These are phyloP conservation scores for Circinella minor DNA, from an alignment of 371 early-diverging fungal species.

Conservation along the genomic window DNA sequence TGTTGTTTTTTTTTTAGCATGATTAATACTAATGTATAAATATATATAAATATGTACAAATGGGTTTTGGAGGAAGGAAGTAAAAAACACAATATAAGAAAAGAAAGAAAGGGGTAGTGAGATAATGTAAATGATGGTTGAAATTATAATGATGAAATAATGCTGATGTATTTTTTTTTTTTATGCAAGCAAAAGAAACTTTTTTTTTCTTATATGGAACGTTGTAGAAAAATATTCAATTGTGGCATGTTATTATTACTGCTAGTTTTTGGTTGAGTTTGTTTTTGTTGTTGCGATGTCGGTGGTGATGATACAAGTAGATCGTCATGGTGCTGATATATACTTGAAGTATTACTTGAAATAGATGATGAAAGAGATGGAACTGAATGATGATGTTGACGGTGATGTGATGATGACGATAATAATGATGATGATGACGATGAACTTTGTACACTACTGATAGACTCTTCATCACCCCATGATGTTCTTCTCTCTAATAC, in stretches of 20 bases:
- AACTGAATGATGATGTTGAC: neutral
- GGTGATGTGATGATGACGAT: neutral
- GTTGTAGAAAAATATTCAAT: neutral
- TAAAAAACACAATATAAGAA: too few species aligned
- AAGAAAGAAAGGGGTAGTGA: too few species aligned
- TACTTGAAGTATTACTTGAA: constrained; percentile 5
- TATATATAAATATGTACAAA: too few species aligned
- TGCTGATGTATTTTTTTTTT: too few species aligned
- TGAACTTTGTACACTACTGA: neutral
- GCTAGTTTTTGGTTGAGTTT: neutral
- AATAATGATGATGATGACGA: neutral
- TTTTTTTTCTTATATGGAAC: neutral
- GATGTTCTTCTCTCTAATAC: neutral
- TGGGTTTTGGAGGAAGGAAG: too few species aligned
- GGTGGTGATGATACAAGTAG: neutral
- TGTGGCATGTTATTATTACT: neutral
- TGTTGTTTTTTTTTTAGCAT: too few species aligned
- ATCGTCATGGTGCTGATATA: constrained; percentile 6
- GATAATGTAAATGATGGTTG: too few species aligned
- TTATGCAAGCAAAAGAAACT: too few species aligned
- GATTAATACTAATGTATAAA: too few species aligned
- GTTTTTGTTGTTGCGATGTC: neutral
- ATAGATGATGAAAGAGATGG: constrained; percentile 1
- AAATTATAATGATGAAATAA: too few species aligned
- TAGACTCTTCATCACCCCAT: neutral